Conservation (phyloP, 441 rosid species). For the Aleurites moluccanus region DNA sequence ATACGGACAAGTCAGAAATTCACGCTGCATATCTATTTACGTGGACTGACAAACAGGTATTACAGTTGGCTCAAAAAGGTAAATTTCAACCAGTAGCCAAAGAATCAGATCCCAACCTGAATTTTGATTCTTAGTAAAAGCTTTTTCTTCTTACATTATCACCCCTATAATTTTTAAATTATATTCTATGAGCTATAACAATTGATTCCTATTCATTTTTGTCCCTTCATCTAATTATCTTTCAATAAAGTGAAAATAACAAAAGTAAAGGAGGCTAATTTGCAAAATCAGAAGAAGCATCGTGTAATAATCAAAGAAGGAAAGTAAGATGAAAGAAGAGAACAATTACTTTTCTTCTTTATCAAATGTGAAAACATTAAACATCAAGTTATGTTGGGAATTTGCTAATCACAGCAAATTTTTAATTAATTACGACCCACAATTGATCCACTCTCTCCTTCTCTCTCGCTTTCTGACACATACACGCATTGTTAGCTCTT, state of each 20-base stretch:
- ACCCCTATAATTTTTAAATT: background rate
- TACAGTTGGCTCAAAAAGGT: constrained; percentile 6
- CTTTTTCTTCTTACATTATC: background rate
- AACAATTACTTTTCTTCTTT: background rate
- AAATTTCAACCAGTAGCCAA: background rate
- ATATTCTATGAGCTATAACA: background rate
- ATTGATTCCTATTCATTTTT: background rate
- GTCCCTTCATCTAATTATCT: background rate
- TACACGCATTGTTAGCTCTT: background rate
- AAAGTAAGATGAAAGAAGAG: constrained; percentile 2
- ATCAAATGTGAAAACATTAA: background rate
- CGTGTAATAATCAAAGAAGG: background rate
- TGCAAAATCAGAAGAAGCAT: background rate
- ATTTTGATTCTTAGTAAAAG: background rate
- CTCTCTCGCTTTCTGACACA: background rate
- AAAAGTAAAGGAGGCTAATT: background rate
- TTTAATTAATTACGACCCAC: background rate
- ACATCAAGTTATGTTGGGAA: background rate
- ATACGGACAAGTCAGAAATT: background rate
- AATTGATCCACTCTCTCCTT: constrained; percentile 12
- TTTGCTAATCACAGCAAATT: background rate
- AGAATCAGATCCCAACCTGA: constrained; percentile 14
- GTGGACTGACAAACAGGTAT: background rate
- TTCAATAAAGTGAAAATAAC: background rate
- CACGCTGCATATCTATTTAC: background rate